Base-by-base conservation (phyloP, 2,329 filamentous ascomycete genomes). In the Cladosporium velox region DNA sequence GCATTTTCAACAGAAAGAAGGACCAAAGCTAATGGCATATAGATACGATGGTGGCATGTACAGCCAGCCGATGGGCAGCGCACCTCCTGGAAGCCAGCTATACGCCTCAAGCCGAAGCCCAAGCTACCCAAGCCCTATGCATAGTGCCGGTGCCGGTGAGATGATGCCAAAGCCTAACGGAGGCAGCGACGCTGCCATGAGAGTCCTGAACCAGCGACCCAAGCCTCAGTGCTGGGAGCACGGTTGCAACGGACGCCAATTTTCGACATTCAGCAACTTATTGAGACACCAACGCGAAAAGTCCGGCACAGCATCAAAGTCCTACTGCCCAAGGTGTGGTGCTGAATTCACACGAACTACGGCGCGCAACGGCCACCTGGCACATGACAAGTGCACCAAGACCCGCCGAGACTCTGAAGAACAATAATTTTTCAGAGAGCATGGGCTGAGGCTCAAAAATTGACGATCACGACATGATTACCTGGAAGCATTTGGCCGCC, bases 211-310 rank as follows among this genome's bases (percentile, higher is more conserved):
- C 69, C 73, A 77, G 59, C 74, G 77, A 44, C 92, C 92, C n/a
- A 96, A 96, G 80, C 93, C 93, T 55, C 92, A 96, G 77, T 97
- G 94, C 79, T 98, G 92, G 91, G 94, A 97, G 68, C 94, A 98
- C 75, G 94, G 93, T 12, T 98, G 94, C 83, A 97, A 97, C 74
- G 94, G 94, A 24, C 89, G 93, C 34, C 91, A 96, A 74, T 98
- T 98, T 76, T 96, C 92, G 21, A 97, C 94, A 3, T 97, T 97
- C 77, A 97, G 93, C 85, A 97, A 97, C 76, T 86, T 97, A 3
- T 83, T 97, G 44, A 86, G 94, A 69, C 94, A 98, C 77, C 93
- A 97, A 79, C 87, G 94, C 52, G 94, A 98, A 79, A 97, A 97
- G 78, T 96, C 92, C 0, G 94, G 94, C 30, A 93, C 93, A 62